Conservation (phyloP, 805 yeast species). For the Ogataea chonburiensis region DNA sequence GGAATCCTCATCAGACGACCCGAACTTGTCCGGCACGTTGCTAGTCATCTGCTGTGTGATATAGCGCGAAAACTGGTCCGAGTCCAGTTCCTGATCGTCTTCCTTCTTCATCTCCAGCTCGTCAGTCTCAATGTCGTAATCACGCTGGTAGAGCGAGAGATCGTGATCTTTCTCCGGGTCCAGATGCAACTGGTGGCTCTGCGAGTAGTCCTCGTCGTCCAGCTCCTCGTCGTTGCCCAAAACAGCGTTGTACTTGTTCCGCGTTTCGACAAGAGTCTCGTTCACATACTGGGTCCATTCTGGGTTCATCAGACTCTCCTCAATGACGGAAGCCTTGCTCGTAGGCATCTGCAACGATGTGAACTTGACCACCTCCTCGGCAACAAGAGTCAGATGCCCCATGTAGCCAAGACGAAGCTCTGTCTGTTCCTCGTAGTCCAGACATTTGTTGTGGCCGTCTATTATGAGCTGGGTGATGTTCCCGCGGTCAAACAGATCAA, state of each 20-base stretch:
- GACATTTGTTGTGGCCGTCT: slow-evolving; percentile 57
- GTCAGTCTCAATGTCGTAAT: slow-evolving; percentile 16
- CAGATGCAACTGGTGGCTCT: slow-evolving; percentile 22
- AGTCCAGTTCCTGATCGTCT: slow-evolving; percentile 29
- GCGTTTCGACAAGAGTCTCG: slow-evolving; percentile 77
- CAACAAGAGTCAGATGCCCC: slow-evolving; percentile 94
- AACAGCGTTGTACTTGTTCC: slow-evolving; percentile 92
- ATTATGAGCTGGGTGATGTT: slow-evolving; percentile 56
- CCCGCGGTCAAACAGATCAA: slow-evolving; percentile 68
- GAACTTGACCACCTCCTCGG: slow-evolving; percentile 95
- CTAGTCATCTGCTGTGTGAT: slow-evolving; percentile 73
- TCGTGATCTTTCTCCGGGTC: slow-evolving; percentile 27
- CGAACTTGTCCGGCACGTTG: slow-evolving; percentile 47
- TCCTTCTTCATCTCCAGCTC: slow-evolving; percentile 24
- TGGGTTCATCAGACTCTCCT: slow-evolving; percentile 48
- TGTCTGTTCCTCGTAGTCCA: slow-evolving; percentile 55
- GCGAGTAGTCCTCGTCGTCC: slow-evolving; percentile 36
- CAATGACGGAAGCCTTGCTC: slow-evolving; percentile 52
- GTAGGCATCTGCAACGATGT: slow-evolving; percentile 35
- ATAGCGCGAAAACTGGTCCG: slow-evolving; percentile 66
- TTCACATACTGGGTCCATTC: slow-evolving; percentile 84
- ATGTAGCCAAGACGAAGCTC: slow-evolving; percentile 84
- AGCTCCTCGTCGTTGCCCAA: slow-evolving; percentile 56
- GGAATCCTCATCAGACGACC: slow-evolving; percentile 56
- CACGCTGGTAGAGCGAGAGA: slow-evolving; percentile 19